Evolutionary conservation across 805 yeast genomes (phyloP), one percentile per base, ranked within the genome.

Genomic region (Metschnikowia kunwiensis): DNA sequence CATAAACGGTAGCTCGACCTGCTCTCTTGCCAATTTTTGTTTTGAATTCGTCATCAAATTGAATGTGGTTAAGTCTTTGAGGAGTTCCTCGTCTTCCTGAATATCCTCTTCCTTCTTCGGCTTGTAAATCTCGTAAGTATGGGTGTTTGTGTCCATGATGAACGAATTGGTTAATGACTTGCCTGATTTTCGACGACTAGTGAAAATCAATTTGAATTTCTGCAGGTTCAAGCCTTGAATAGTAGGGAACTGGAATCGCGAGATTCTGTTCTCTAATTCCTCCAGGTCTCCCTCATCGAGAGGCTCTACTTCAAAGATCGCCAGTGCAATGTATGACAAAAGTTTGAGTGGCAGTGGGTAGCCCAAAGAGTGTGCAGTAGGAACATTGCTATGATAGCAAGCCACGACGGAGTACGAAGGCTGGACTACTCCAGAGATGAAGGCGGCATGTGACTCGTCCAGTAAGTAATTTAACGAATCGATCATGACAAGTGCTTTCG

Each of bases 1-100:
- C 67, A 91, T 65, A 58, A 70, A 91, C n/a, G 98, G 98, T 41
- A 91, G 67, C 31, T 84, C 94, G 3, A 93, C 96, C 43, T 83
- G 80, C 17, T 86, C 95, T 42, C 78, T 77, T 0, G 94, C 96
- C 30, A 70, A 54, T 44, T 75, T 80, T 55, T 93, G 97, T 50
- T 77, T 82, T 3, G 75, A 75, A 6, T 80, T 82, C 0, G 94
- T 84, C 6, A 79, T 70, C 37, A 91, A 65, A 48, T 89, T 89
- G 67, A 91, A 91, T 0, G 98, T 93, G 0, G 97, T 86, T 49
- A 93, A 68, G 24, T 72, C 86, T 44, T 80, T 75, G 31, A 91
- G 63, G 38, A 82, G 52, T 11, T 72, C 72, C 24, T 74, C 76
- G 11, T 75, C 78, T 21, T 77, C 76, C 1, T 46, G 54, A 1